These are phyloP conservation scores for Venturia pyrina DNA, from an alignment of 2,329 filamentous ascomycete species.

Conservation along the genomic window DNA sequence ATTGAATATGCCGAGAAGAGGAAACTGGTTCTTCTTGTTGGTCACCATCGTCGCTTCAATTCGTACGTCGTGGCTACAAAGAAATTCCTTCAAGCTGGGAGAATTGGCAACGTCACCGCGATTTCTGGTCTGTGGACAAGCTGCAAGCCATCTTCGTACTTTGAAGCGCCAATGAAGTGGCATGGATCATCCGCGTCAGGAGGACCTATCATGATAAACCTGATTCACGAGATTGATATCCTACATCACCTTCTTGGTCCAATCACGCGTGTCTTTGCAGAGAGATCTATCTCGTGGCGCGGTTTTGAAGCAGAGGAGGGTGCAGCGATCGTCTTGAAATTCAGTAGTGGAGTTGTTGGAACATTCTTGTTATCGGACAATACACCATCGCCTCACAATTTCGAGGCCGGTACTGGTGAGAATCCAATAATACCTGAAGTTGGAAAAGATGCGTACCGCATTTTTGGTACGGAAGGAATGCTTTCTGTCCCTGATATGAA, in stretches of 20 bases:
- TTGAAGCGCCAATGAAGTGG: slow-evolving; percentile 39
- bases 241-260: slow-evolving; percentile 47
- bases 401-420: slow-evolving; percentile 49
- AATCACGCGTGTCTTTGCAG: slow-evolving; percentile 41
- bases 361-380: slow-evolving; percentile 48
- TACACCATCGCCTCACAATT: slow-evolving; percentile 42
- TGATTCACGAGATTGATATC: slow-evolving; percentile 52
- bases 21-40: slow-evolving; percentile 40
- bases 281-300: slow-evolving; percentile 36
- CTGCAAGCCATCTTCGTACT: slow-evolving; percentile 44
- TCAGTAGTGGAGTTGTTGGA: slow-evolving; percentile 44
- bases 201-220: slow-evolving; percentile 46
- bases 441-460: slow-evolving; percentile 39
- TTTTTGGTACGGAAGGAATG: slow-evolving; percentile 43
- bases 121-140: slow-evolving; percentile 46
- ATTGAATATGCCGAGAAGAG: slow-evolving; percentile 17
- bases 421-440: slow-evolving; percentile 42
- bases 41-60: slow-evolving; percentile 52
- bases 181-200: slow-evolving; percentile 29
- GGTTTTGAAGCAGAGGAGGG: slow-evolving; percentile 46
- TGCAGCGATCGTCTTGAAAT: slow-evolving; percentile 43
- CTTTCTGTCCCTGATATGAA: slow-evolving; percentile 46
- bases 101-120: slow-evolving; percentile 40
- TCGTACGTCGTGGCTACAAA: slow-evolving; percentile 44
- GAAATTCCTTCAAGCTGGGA: slow-evolving; percentile 27